phyloP scores from a whole-genome alignment of 208 protist genomes.

The Leptomonas pyrrhocoris region DNA sequence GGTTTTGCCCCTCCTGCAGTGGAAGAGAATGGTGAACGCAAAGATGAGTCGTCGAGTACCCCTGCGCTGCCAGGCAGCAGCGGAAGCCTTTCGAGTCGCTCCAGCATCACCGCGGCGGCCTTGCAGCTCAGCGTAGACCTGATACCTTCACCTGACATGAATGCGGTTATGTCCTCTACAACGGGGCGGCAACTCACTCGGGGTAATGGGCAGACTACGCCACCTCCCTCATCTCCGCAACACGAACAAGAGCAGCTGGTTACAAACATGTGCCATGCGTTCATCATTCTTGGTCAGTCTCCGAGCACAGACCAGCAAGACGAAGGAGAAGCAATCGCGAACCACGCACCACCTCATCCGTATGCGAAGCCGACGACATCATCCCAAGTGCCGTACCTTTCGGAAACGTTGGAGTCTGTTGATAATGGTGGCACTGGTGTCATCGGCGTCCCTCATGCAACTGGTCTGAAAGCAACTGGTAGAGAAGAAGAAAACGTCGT shows the following conservation, averaged over 20 bases:
- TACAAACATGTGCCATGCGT: not conserved
- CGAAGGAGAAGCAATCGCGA: not conserved
- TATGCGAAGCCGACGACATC: not conserved
- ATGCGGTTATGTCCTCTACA: not conserved
- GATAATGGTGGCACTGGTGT: not conserved
- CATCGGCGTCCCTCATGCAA: too few species aligned
- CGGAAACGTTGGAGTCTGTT: not conserved
- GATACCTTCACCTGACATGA: slow-evolving; percentile 19
- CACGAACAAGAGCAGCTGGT: not conserved
- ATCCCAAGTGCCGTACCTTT: slow-evolving; percentile 12
- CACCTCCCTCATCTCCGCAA: not conserved
- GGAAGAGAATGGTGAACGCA: not conserved
- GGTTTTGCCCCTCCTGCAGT: not conserved
- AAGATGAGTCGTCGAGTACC: not conserved
- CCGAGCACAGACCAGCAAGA: not conserved
- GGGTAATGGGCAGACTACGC: not conserved
- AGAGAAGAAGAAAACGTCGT: too few species aligned
- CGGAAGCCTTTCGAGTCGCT: not conserved
- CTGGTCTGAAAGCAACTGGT: too few species aligned
- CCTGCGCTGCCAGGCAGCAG: not conserved
- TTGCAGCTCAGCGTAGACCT: slow-evolving; percentile 26
- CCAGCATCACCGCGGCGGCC: not conserved
- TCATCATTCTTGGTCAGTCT: not conserved
- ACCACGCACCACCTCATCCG: not conserved
- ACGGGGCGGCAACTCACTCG: not conserved